These are phyloP conservation scores for Tylopilus sp. DNA, from an alignment of 1,284 basidiomycete genomes.

Conservation along the genomic window DNA sequence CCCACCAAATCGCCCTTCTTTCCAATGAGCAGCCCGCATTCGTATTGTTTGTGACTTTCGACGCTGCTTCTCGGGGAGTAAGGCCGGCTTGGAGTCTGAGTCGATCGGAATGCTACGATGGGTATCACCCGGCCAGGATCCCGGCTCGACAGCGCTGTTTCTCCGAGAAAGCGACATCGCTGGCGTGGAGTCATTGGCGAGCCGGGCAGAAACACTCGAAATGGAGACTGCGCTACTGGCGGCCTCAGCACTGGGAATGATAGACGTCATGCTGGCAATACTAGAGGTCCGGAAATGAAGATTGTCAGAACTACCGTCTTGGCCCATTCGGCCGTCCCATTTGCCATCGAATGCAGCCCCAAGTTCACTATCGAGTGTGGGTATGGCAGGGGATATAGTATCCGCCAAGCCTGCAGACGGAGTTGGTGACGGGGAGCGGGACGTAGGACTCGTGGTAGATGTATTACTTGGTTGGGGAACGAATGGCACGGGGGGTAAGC, in stretches of 20 bases:
- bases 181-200: conserved; percentile 5
- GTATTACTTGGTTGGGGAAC: conserved; percentile 34
- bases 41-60: conserved; percentile 48
- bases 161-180: conserved; percentile 7
- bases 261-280: conserved; percentile 19
- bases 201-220: conserved; percentile 1
- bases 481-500: conserved; percentile 36
- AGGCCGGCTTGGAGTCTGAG: conserved; percentile 1
- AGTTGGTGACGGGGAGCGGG: conserved; percentile 27
- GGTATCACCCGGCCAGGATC: conserved; percentile 11
- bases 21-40: conserved; percentile 46
- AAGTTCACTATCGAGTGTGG: conserved; percentile 36
- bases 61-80: conserved; percentile 28
- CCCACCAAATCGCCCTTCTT: conserved; percentile 42
- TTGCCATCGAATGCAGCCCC: conserved; percentile 28
- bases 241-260: conserved; percentile 12
- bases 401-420: conserved; percentile 4
- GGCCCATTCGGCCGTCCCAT: conserved; percentile 17
- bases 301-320: conserved; percentile 4
- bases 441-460: conserved; percentile 11
- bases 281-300: conserved; percentile 26
- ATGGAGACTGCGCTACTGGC: conserved; percentile 2
- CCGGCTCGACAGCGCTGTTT: conserved; percentile 5
- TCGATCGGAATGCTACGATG: conserved; percentile 1
- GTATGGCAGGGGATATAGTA: conserved; percentile 6